phyloP scores from a whole-genome alignment of 768 basidiomycete species.

The Tylopilus intermedius region DNA sequence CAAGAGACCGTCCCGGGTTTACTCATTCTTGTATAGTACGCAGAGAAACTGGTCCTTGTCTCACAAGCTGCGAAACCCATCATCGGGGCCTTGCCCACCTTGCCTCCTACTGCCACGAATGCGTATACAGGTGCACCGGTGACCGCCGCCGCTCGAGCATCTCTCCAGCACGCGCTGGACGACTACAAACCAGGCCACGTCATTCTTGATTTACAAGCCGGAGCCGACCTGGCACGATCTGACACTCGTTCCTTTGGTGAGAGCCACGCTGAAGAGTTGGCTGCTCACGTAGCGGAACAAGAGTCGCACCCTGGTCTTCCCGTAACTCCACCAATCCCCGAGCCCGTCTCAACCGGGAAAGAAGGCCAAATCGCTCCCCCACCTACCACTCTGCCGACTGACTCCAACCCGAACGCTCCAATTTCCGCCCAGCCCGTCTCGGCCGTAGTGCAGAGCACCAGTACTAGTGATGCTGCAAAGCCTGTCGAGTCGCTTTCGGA shows the following conservation, averaged over 20 bases:
- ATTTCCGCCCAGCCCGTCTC: constrained; percentile 29
- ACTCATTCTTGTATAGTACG: constrained; percentile 47
- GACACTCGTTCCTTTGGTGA: constrained; percentile 82
- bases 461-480: constrained; percentile 8
- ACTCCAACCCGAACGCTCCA: constrained; percentile 24
- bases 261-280: constrained; percentile 73
- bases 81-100: constrained; percentile 53
- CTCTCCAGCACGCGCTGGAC: constrained; percentile 75
- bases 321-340: constrained; percentile 38
- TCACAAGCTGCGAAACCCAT: constrained; percentile 67
- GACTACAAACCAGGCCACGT: constrained; percentile 68
- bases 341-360: constrained; percentile 8
- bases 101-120: constrained; percentile 53
- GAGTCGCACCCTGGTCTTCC: constrained; percentile 35
- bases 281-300: constrained; percentile 25
- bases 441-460: constrained; percentile 13
- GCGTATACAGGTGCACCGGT: constrained; percentile 60
- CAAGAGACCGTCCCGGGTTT: neutral
- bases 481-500: constrained; percentile 23
- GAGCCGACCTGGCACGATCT: constrained; percentile 56
- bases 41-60: constrained; percentile 71
- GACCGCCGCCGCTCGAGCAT: constrained; percentile 67
- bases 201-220: constrained; percentile 42
- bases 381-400: neutral
- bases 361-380: constrained; percentile 9